Evolutionary conservation across 192 early-diverging fungal genomes (phyloP), one percentile per base, ranked within the genome.

Genomic region (Entomortierella parvispora): DNA sequence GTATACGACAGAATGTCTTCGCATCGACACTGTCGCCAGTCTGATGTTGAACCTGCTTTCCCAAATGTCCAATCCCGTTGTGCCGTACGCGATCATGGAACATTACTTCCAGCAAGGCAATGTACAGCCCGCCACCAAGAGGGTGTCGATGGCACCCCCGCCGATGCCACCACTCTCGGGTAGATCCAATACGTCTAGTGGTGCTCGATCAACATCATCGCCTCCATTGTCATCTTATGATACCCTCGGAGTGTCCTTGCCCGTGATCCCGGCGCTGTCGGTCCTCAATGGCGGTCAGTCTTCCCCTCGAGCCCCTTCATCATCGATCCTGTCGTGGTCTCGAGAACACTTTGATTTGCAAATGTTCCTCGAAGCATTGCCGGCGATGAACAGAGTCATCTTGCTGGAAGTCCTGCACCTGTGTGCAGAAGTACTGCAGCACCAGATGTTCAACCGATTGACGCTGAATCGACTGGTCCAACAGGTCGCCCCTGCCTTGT

Each of bases 41-140:
- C 33, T 77, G 47, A 44, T 77, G 53, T 46, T 77, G 22, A 77
- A 77, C 40, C n/a, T 77, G 20, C 51, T 77, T 17, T 77, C 65
- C 0, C 74, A 77, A 46, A 77, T 77, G 74, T 77, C 74, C 32
- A 77, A 68, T 40, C 74, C 74, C 7, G 66, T 77, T 17, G 60
- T 77, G n/a, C 74, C 74, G 2, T 77, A 77, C 46, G 18, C 47
- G 15, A 34, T 77, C 17, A 77, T 64, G 66, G 74, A 63, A 34
- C 63, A 68, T 22, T 77, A 68, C 26, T 77, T 77, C 33, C 47
- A 59, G 18, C 56, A 60, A 20, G 42, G 57, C 20, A 20, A 12
- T 9, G 14, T 33, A 10, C 15, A n/a, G 28, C 57, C 57, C 3
- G 8, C 31, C 0, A 15, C 54, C 4, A 20, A 18, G 5, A 45